These are phyloP conservation scores for Thraustochytrium aureum DNA, from an alignment of 352 stramenopile genomes.

Conservation along the genomic window DNA sequence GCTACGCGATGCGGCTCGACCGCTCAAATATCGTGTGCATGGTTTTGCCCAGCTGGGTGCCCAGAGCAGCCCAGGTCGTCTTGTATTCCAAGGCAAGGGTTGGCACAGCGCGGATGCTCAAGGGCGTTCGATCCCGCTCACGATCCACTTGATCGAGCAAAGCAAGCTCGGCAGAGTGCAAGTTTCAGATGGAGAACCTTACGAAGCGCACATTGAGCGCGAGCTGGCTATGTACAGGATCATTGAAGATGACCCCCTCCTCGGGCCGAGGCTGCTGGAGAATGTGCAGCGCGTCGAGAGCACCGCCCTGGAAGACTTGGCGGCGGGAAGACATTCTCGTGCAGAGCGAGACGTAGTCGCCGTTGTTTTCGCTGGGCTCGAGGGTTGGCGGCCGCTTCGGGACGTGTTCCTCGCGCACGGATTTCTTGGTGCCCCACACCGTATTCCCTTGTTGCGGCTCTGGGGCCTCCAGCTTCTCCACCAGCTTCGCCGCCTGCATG, in stretches of 20 bases:
- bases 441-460: not conserved
- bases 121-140: not conserved
- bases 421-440: not conserved
- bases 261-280: constrained; percentile 11
- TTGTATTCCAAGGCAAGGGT: not conserved
- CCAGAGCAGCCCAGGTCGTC: not conserved
- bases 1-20: not conserved
- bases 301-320: no score
- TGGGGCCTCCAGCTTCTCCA: constrained; percentile 13
- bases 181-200: constrained; percentile 1
- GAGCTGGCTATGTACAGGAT: constrained; percentile 44
- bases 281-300: not conserved
- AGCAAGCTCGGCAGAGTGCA: constrained; percentile 25
- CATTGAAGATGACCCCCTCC: not conserved
- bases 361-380: not conserved
- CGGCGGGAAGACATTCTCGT: no score
- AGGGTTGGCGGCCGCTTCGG: constrained; percentile 22
- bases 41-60: not conserved
- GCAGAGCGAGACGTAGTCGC: not conserved
- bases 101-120: not conserved
- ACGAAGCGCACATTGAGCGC: constrained; percentile 36
- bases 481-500: constrained; percentile 7
- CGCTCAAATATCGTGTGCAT: constrained; percentile 16
- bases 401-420: constrained; percentile 19
- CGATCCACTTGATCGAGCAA: not conserved